These are phyloP conservation scores for Sisymbrium altissimum DNA, from an alignment of 345 rosid species.

Conservation along the genomic window DNA sequence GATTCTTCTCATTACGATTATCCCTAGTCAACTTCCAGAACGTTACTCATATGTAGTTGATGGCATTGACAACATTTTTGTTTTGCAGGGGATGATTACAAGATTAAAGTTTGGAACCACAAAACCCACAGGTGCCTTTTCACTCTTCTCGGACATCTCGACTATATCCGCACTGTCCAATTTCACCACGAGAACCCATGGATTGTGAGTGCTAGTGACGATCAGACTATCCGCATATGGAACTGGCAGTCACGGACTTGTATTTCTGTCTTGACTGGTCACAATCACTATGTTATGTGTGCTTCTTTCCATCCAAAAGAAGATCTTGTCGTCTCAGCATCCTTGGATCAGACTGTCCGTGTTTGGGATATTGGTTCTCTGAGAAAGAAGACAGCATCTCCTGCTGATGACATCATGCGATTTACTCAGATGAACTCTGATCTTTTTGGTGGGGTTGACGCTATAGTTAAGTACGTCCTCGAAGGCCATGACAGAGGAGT, in stretches of 20 bases:
- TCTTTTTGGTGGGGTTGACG: slow-evolving; percentile 92
- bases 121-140: slow-evolving; percentile 85
- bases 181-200: slow-evolving; percentile 97
- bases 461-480: slow-evolving; percentile 89
- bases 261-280: slow-evolving; percentile 92
- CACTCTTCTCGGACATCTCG: slow-evolving; percentile 96
- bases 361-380: slow-evolving; percentile 97
- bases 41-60: background rate
- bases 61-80: background rate
- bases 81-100: slow-evolving; percentile 89
- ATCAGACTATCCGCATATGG: slow-evolving; percentile 97
- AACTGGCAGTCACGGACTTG: slow-evolving; percentile 99
- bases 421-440: slow-evolving; percentile 92
- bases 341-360: slow-evolving; percentile 94
- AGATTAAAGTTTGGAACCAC: slow-evolving; percentile 98
- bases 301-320: slow-evolving; percentile 97
- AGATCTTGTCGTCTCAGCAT: slow-evolving; percentile 94
- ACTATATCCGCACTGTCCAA: slow-evolving; percentile 94
- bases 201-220: slow-evolving; percentile 99
- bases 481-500: slow-evolving; percentile 99
- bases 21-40: background rate
- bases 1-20: background rate
- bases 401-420: slow-evolving; percentile 84
- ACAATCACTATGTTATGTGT: slow-evolving; percentile 98
- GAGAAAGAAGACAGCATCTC: slow-evolving; percentile 86